phyloP scores from a whole-genome alignment of 2,329 filamentous ascomycete species.

The Penicillium capsulatum region DNA sequence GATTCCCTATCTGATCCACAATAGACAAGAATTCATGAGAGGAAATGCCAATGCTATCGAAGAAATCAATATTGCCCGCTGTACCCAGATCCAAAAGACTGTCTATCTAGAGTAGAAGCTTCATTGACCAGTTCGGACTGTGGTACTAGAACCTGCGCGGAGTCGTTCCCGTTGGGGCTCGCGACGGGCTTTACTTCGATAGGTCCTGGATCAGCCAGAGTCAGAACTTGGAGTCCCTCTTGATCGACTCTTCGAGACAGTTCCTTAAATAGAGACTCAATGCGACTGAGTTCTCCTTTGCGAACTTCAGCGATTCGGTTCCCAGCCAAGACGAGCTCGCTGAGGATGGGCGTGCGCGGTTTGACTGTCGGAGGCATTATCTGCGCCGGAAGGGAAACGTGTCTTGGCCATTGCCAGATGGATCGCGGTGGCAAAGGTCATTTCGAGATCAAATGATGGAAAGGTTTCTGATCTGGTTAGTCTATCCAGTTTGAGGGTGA shows the following conservation, averaged over 20 bases:
- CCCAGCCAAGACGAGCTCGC: slow-evolving; percentile 34
- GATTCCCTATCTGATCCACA: slow-evolving; percentile 33
- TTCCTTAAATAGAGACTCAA: slow-evolving; percentile 31
- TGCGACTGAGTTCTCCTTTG: slow-evolving; percentile 31
- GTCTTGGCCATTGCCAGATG: slow-evolving; percentile 10
- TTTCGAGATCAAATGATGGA: slow-evolving; percentile 10
- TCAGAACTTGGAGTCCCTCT: slow-evolving; percentile 27
- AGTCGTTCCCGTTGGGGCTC: too few relatives aligned
- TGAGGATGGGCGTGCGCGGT: slow-evolving; percentile 28
- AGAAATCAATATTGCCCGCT: slow-evolving; percentile 2
- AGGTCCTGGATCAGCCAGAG: slow-evolving; percentile 6
- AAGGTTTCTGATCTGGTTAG: slow-evolving; percentile 5
- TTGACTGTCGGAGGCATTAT: slow-evolving; percentile 6
- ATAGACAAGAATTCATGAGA: slow-evolving; percentile 41
- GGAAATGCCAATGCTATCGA: slow-evolving; percentile 40
- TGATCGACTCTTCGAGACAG: slow-evolving; percentile 23
- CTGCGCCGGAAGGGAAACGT: slow-evolving; percentile 3
- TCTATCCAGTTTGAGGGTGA: neutral
- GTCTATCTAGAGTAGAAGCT: neutral
- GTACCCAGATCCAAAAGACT: neutral
- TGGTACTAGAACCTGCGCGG: too few relatives aligned
- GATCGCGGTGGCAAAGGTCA: slow-evolving; percentile 8
- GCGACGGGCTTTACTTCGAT: neutral
- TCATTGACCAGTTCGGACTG: neutral
- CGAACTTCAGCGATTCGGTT: slow-evolving; percentile 34